Base-by-base conservation (phyloP, 2,329 filamentous ascomycete genomes). In the Acephala macrosclerotiorum region DNA sequence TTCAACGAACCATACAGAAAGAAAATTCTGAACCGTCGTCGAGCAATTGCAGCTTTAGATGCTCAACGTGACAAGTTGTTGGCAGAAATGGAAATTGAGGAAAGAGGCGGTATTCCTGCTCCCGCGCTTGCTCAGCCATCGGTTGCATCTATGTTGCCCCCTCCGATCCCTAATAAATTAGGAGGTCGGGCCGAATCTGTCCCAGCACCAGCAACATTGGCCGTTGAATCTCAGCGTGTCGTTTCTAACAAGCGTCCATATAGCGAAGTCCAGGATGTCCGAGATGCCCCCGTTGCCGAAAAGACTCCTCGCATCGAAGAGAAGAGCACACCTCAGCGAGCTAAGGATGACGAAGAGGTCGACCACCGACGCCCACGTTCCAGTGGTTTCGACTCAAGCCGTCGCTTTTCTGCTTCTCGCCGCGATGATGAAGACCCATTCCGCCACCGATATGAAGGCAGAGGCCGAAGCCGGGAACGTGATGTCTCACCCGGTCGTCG, bases 1-100 rank as follows among this genome's bases (percentile, higher is more conserved):
- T 72, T 78, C 66, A 75, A 79, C 70, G 62, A 61, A 45, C 63
- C 64, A n/a, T 77, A 78, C 57, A 75, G 77, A 68, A 68, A 68
- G 47, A 76, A 75, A 65, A 73, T 73, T 40, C 60, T 77, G 26
- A 67, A 66, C 57, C 68, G 69, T 45, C 71, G 71, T 51, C 70
- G 75, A 53, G 64, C 68, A 38, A 69, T 78, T 64, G 74, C 72
- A 53, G 73, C 70, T 18, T 66, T 79, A 33, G 75, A 79, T 64
- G 72, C 71, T 35, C 70, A 78, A 60, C 75, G 70, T 67, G 69
- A 71, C 9, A 71, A 70, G 60, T 58, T 77, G 18, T 51, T 75
- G 12, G 71, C 72, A 61, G 72, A 76, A 49, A 73, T 75, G 64
- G 69, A 71, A 60, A 69, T 67, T 35, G 72, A 74, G 36, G 69